Percentiles rank a stretch among this genome's conserved stretches.
phyloP scores from a whole-genome alignment of 495 filamentous ascomycete genomes.

The Lasiosphaeria hispida region DNA sequence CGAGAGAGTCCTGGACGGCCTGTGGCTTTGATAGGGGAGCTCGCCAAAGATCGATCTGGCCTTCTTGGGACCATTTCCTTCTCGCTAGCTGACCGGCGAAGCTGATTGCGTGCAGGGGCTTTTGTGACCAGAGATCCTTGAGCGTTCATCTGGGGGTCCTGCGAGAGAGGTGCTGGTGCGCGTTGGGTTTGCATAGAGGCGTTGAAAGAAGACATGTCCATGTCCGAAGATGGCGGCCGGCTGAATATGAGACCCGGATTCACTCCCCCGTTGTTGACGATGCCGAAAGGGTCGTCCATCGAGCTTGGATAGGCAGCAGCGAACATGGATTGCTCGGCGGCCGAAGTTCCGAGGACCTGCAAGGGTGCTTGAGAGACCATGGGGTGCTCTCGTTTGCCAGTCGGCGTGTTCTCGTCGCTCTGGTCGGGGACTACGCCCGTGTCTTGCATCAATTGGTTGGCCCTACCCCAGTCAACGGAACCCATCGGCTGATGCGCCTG shows the following conservation, averaged over 20 bases:
- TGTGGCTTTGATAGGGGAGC: conserved; percentile 51
- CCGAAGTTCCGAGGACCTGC: conserved; percentile 35
- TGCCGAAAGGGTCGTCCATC: conserved; percentile 43
- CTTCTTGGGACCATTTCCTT: conserved; percentile 36
- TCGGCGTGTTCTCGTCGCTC: conserved; percentile 27
- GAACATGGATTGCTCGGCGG: conserved; percentile 39
- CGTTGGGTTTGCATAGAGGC: conserved; percentile 30
- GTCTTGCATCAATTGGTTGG: conserved; percentile 47
- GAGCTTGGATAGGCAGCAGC: conserved; percentile 36
- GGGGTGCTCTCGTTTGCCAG: conserved; percentile 28
- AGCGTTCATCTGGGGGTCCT: conserved; percentile 8
- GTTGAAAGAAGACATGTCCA: conserved; percentile 39
- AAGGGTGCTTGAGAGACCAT: conserved; percentile 42
- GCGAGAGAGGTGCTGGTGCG: conserved; percentile 26
- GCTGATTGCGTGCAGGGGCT: conserved; percentile 29
- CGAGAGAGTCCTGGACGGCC: conserved; percentile 57
- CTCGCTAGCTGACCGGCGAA: conserved; percentile 45
- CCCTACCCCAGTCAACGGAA: conserved; percentile 50
- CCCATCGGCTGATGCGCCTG: conserved; percentile 37
- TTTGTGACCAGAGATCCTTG: conserved; percentile 25
- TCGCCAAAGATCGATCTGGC: conserved; percentile 46
- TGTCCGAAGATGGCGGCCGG: conserved; percentile 42
- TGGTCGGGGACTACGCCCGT: conserved; percentile 31
- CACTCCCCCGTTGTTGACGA: conserved; percentile 37
- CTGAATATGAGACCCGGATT: conserved; percentile 48